phyloP scores from a whole-genome alignment of 306 rosid genomes.

The Prunus dulcis region DNA sequence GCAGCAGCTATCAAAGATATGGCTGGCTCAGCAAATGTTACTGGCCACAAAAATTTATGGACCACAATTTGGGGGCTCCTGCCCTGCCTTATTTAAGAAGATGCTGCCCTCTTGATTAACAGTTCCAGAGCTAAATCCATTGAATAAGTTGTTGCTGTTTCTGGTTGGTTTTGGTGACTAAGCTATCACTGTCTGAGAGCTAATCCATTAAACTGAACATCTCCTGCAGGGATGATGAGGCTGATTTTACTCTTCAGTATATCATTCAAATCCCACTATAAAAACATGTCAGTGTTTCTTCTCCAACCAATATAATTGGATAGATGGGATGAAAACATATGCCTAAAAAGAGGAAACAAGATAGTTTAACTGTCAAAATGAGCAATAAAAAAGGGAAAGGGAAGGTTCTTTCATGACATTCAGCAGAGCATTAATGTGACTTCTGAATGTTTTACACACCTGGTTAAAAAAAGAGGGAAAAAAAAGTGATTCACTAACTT shows the following conservation, averaged over 20 bases:
- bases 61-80: constrained; percentile 45
- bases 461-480: constrained; percentile 4
- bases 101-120: constrained; percentile 36
- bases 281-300: constrained; percentile 2
- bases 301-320: constrained; percentile 1
- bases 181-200: constrained; percentile 31
- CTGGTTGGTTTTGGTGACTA: constrained; percentile 42
- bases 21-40: constrained; percentile 34
- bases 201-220: constrained; percentile 16
- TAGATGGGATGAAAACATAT: not conserved
- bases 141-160: constrained; percentile 34
- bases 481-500: not conserved
- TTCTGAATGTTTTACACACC: constrained; percentile 22
- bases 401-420: constrained; percentile 31
- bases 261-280: constrained; percentile 5
- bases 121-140: constrained; percentile 37
- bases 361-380: constrained; percentile 31
- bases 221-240: constrained; percentile 3
- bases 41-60: constrained; percentile 51
- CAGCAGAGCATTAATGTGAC: constrained; percentile 28
- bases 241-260: constrained; percentile 18
- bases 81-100: constrained; percentile 38
- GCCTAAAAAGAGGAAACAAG: constrained; percentile 26
- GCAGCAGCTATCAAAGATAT: constrained; percentile 33
- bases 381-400: constrained; percentile 25